These are phyloP conservation scores for Fusarium sp. DNA, from an alignment of 2,329 filamentous ascomycete species.

Conservation along the genomic window DNA sequence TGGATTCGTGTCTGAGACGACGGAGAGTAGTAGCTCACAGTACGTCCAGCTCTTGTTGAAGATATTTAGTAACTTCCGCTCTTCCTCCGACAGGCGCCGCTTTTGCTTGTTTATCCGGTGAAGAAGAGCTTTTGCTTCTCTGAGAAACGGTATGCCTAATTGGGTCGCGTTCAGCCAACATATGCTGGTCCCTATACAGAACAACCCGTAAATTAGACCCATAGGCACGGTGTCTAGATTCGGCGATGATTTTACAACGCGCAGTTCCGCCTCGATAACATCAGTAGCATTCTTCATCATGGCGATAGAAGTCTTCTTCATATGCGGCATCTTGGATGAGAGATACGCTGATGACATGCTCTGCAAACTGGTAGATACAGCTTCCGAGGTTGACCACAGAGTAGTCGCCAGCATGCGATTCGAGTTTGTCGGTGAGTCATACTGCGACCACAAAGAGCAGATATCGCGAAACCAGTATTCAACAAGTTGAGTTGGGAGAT, in stretches of 20 bases:
- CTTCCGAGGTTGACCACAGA: conserved; percentile 51
- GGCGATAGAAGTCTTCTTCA: conserved; percentile 47
- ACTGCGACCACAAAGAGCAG: conserved; percentile 54
- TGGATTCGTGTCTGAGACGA: conserved; percentile 49
- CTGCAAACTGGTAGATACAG: conserved; percentile 53
- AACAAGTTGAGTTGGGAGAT: conserved; percentile 46
- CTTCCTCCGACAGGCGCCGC: conserved; percentile 6
- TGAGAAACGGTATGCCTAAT: conserved; percentile 47
- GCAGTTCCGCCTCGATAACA: conserved; percentile 49
- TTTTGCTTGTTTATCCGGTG: conserved; percentile 41
- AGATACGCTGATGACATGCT: conserved; percentile 55
- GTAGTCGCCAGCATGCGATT: conserved; percentile 52
- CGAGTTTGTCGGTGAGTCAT: conserved; percentile 52
- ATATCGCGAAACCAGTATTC: conserved; percentile 53
- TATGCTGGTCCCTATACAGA: conserved; percentile 53
- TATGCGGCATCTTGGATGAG: conserved; percentile 47
- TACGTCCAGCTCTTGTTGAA: conserved; percentile 54
- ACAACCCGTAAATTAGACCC: conserved; percentile 51
- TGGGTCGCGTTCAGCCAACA: conserved; percentile 53
- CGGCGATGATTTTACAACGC: conserved; percentile 30
- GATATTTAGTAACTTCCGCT: conserved; percentile 48
- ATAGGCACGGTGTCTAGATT: conserved; percentile 43
- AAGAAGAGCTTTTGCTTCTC: conserved; percentile 44
- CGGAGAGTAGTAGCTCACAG: conserved; percentile 53
- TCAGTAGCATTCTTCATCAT: conserved; percentile 50